A percentile compares a stretch with the other conserved stretches of the same genome.
phyloP scores from a whole-genome alignment of 257 asterid species.

The Forsythia viridissima region DNA sequence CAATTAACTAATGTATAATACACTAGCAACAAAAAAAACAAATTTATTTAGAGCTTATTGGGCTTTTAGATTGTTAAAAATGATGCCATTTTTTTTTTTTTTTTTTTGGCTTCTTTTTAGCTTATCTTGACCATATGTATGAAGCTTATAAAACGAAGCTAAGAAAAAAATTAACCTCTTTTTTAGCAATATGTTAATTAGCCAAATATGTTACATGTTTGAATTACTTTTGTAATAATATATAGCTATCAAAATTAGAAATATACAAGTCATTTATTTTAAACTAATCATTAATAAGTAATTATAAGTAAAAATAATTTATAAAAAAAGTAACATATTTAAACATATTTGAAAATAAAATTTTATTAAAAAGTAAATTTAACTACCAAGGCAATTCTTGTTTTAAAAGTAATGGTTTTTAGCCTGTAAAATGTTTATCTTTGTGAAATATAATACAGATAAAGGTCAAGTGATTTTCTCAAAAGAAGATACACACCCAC shows the following conservation, averaged over 20 bases:
- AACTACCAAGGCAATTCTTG: not conserved
- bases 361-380: not conserved
- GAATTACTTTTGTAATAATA: not conserved
- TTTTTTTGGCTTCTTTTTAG: no score
- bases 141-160: no score
- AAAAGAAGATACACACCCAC: constrained; percentile 29
- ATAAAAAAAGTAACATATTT: not conserved
- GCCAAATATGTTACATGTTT: not conserved
- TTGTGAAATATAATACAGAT: constrained; percentile 21
- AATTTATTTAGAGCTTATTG: no score
- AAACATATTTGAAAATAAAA: not conserved
- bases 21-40: no score
- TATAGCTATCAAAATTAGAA: not conserved
- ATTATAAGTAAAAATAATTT: no score
- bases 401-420: not conserved
- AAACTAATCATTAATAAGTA: no score
- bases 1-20: no score
- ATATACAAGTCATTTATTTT: not conserved
- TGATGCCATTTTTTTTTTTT: no score
- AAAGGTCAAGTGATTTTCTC: constrained; percentile 44
- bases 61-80: no score
- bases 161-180: not conserved
- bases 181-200: not conserved
- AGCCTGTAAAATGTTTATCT: not conserved
- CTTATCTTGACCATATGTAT: no score